A percentile compares a stretch with the other conserved stretches of the same genome.
Evolutionary conservation across 192 early-diverging fungal species (phyloP).

Genomic region (Allomyces macrogynus): DNA sequence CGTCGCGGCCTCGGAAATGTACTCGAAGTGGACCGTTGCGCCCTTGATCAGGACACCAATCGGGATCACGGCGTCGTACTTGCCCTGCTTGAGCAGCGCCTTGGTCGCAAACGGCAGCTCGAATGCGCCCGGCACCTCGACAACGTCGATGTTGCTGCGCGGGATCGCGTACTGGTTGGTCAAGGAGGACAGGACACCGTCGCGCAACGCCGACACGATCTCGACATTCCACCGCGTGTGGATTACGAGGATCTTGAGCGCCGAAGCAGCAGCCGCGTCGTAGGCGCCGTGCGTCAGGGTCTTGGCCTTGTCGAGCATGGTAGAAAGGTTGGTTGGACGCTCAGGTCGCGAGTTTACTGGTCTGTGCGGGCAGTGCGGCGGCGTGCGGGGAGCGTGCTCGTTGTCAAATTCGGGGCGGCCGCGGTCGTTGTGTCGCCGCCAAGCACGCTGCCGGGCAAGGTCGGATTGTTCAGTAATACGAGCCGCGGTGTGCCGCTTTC

Average conservation of each 20-base stretch:
- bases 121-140: slow-evolving; percentile 75
- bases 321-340: too few species aligned
- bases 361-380: too few species aligned
- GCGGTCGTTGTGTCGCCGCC: too few species aligned
- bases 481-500: too few species aligned
- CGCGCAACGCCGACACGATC: slow-evolving; percentile 67
- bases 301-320: not conserved
- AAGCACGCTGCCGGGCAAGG: too few species aligned
- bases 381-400: too few species aligned
- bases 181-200: slow-evolving; percentile 47
- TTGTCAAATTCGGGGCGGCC: too few species aligned
- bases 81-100: slow-evolving; percentile 46
- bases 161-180: slow-evolving; percentile 38
- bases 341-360: too few species aligned
- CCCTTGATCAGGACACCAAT: slow-evolving; percentile 99
- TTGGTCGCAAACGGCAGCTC: slow-evolving; percentile 84
- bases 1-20: slow-evolving; percentile 84
- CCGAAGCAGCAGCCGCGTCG: slow-evolving; percentile 5
- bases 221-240: slow-evolving; percentile 86
- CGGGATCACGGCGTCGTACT: slow-evolving; percentile 79
- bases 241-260: slow-evolving; percentile 53
- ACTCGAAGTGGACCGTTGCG: slow-evolving; percentile 97
- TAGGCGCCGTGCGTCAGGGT: not conserved
- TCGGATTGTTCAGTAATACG: too few species aligned
- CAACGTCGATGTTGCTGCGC: slow-evolving; percentile 48